Conservation (phyloP, 2,329 filamentous ascomycete genomes). For the Penicillium sclerotigenum region DNA sequence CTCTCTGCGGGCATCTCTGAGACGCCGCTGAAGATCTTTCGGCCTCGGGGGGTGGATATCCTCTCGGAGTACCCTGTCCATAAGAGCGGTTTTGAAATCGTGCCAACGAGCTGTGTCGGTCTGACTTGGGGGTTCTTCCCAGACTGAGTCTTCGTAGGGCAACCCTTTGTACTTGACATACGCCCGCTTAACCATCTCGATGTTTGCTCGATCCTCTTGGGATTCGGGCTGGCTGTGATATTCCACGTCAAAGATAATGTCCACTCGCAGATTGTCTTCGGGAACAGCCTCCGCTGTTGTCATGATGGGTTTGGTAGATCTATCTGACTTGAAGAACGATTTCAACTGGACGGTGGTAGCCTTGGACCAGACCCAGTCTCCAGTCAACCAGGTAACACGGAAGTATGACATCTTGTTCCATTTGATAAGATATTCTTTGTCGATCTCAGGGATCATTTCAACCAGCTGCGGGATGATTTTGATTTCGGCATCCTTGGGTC, state of each 20-base stretch:
- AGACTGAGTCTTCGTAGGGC: constrained; percentile 84
- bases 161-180: constrained; percentile 91
- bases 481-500: constrained; percentile 60
- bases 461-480: constrained; percentile 46
- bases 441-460: constrained; percentile 63
- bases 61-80: constrained; percentile 77
- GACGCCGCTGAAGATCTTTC: constrained; percentile 60
- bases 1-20: constrained; percentile 63
- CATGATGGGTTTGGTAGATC: constrained; percentile 63
- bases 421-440: constrained; percentile 90
- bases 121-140: constrained; percentile 72
- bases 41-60: constrained; percentile 63
- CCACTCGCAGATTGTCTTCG: constrained; percentile 78
- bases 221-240: constrained; percentile 59
- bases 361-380: constrained; percentile 80
- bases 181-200: constrained; percentile 68
- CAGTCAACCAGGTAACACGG: constrained; percentile 81
- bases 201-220: constrained; percentile 65
- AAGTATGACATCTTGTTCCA: constrained; percentile 80
- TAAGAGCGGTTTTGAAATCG: constrained; percentile 78
- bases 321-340: constrained; percentile 70
- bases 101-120: constrained; percentile 65
- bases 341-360: constrained; percentile 60
- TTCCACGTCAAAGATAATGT: constrained; percentile 82
- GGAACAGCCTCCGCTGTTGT: constrained; percentile 76